These are phyloP conservation scores for Paralagenidium karlingii DNA, from an alignment of 352 stramenopile genomes.

Conservation along the genomic window DNA sequence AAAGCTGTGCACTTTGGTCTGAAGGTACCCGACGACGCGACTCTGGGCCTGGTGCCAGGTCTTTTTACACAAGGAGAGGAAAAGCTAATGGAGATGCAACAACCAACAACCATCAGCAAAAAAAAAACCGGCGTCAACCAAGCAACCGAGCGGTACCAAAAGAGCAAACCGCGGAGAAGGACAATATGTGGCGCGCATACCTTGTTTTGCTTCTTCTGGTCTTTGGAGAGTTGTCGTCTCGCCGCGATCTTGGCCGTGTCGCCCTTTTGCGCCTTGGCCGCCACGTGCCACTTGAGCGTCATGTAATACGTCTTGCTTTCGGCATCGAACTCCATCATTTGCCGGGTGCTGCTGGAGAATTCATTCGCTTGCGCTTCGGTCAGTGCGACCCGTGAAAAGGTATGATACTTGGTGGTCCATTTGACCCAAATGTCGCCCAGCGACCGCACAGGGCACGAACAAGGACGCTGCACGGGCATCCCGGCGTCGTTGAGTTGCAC, in stretches of 20 bases:
- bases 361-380: constrained; percentile 35
- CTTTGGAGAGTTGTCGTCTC: constrained; percentile 32
- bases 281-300: constrained; percentile 77
- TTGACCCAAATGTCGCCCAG: constrained; percentile 71
- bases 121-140: too few relatives aligned
- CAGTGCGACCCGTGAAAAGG: constrained; percentile 51
- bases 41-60: constrained; percentile 63
- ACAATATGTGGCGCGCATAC: constrained; percentile 7
- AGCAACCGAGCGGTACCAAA: too few relatives aligned
- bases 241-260: constrained; percentile 78
- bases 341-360: constrained; percentile 59
- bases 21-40: constrained; percentile 57
- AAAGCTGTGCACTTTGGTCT: constrained; percentile 32
- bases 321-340: constrained; percentile 75
- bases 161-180: too few relatives aligned
- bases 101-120: too few relatives aligned
- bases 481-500: constrained; percentile 43
- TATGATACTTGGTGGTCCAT: constrained; percentile 68
- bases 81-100: constrained; percentile 17
- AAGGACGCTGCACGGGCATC: constrained; percentile 52
- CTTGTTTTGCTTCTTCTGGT: constrained; percentile 71
- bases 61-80: constrained; percentile 55
- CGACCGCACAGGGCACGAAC: constrained; percentile 54
- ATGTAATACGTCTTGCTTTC: constrained; percentile 41
- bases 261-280: constrained; percentile 68